Conservation (phyloP, 176 grass and related monocot species). For the Eragrostis curvula region DNA sequence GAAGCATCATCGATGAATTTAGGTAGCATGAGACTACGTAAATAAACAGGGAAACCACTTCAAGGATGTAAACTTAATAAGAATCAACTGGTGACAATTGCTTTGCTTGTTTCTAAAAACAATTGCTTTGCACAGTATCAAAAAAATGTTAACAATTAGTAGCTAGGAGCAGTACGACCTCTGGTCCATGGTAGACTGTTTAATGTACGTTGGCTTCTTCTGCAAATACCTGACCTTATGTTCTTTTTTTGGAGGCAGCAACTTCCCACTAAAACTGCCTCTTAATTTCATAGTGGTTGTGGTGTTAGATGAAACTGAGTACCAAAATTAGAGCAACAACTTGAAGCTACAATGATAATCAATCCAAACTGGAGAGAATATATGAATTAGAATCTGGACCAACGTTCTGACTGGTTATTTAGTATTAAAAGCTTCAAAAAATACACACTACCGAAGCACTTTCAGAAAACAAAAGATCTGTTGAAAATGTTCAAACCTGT, state of each 20-base stretch:
- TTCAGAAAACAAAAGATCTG: conserved; percentile 20
- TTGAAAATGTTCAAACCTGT: conserved; percentile 63
- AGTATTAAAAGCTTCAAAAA: conserved; percentile 11
- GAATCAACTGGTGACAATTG: not conserved
- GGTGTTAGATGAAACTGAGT: not conserved
- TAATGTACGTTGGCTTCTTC: conserved; percentile 1
- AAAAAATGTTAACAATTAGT: not conserved
- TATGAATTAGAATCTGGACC: conserved; percentile 11
- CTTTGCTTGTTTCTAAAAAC: no score
- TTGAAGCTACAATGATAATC: not conserved
- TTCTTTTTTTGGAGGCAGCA: not conserved
- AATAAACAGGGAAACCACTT: conserved; percentile 10
- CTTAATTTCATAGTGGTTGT: not conserved
- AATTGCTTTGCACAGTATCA: not conserved
- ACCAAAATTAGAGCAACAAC: not conserved
- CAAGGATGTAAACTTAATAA: not conserved
- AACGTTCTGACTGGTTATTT: not conserved
- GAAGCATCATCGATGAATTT: not conserved
- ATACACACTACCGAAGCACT: conserved; percentile 7
- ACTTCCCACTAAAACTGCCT: not conserved
- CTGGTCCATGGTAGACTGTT: not conserved
- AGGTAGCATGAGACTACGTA: not conserved
- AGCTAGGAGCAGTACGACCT: not conserved
- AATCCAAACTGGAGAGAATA: not conserved
- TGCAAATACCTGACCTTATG: not conserved